phyloP scores from a whole-genome alignment of 139 green algal genomes.

The Asterochloris erici region DNA sequence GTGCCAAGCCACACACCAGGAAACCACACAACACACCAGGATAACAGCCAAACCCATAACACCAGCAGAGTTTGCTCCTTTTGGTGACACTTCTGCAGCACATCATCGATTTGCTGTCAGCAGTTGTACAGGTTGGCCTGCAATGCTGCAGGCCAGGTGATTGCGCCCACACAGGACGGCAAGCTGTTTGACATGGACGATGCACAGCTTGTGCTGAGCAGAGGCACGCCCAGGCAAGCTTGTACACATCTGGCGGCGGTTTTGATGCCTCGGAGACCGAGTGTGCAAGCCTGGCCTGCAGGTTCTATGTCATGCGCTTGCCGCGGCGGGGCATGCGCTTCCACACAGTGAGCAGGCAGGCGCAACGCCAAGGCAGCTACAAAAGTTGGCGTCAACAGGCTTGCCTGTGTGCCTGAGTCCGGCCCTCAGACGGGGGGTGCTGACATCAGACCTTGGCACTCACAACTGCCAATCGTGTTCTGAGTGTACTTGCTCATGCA shows the following conservation, averaged over 20 bases:
- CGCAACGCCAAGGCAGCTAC: too few relatives aligned
- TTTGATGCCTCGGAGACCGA: not conserved
- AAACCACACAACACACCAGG: not conserved
- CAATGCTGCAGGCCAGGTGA: slow-evolving; percentile 31
- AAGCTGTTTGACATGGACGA: slow-evolving; percentile 66
- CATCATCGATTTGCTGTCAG: not conserved
- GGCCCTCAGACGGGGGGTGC: too few relatives aligned
- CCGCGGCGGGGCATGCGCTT: slow-evolving; percentile 62
- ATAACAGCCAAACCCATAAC: slow-evolving; percentile 47
- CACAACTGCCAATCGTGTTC: too few relatives aligned
- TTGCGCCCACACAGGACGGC: slow-evolving; percentile 55
- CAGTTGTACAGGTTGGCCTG: not conserved
- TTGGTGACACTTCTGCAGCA: slow-evolving; percentile 47
- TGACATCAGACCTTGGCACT: too few relatives aligned
- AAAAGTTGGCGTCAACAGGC: too few relatives aligned
- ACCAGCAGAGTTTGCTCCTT: slow-evolving; percentile 52
- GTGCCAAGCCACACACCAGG: not conserved
- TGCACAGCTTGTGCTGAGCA: slow-evolving; percentile 58
- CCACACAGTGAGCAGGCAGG: slow-evolving; percentile 24
- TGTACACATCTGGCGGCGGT: not conserved
- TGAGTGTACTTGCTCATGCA: too few relatives aligned
- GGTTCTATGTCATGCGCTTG: slow-evolving; percentile 96
- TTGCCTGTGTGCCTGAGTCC: too few relatives aligned
- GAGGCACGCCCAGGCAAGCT: slow-evolving; percentile 55
- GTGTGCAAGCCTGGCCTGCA: slow-evolving; percentile 16